Base-by-base conservation (phyloP, 2,329 filamentous ascomycete species). In the Pleoardoris graminearum region DNA sequence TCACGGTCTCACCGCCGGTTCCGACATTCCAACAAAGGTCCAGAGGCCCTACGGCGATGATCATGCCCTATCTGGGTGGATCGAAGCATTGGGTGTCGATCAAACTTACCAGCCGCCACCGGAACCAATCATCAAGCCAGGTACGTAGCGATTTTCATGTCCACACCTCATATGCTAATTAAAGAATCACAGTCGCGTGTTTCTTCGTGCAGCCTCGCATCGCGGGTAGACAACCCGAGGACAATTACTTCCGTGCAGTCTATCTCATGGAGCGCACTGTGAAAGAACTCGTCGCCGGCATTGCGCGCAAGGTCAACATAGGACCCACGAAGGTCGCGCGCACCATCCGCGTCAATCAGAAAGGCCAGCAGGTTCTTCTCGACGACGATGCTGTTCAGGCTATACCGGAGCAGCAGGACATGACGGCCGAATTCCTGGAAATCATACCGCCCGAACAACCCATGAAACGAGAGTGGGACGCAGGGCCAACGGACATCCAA, bases 11-110 rank as follows among this genome's bases (percentile, higher is more conserved):
- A 65, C 65, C 29, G 63, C 62, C 23, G 77, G 79, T 17, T 76
- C 79, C 57, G 80, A 74, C 73, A 81, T 79, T 32, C 73, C 62
- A 68, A 85, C 72, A 70, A 89, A 80, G 58, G 70, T 84, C n/a
- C 74, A 77, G 38, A 79, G 79, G 61, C 73, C 81, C 60, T 80
- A 79, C 0, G 84, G 86, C 48, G 82, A 85, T 19, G 77, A 83
- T 30, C 87, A 87, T 8, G 84, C 82, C 21, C 77, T 91, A 23
- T 88, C 85, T 54, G 88, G 89, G 5, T 96, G 89, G 86, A 94
- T 97, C 57, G 91, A 97, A 69, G 91, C 91, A 1, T 76, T 96
- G 7, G 94, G 91, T 27, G 90, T 97, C n/a, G 94, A 97, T 69
- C 79, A 86, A 14, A 83, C 82, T 2, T 99, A 97, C 69, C 85